Evolutionary conservation across 2,329 filamentous ascomycete species (phyloP), one percentile per base, ranked within the genome.

Genomic region (Passalora sequoiae): DNA sequence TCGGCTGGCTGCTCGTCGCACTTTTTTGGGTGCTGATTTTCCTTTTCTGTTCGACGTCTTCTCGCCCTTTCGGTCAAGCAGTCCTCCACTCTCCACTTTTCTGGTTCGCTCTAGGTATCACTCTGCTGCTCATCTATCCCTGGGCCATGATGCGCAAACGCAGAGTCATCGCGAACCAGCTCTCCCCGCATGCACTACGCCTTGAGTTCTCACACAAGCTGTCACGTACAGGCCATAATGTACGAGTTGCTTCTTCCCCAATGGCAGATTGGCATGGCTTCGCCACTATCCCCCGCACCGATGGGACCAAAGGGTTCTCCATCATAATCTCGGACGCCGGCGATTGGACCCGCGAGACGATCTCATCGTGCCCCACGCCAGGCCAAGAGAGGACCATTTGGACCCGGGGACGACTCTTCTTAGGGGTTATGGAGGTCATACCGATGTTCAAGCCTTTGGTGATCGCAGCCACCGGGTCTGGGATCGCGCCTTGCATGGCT

Each of bases 131-230:
- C 50, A 69, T 82, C 28, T 78, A 83, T 38, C 84, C 86, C 1
- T 92, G 86, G 85, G 61, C 83, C 3, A 74, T 77, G 44, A 76
- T 91, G 20, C 78, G 84, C 41, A 80, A 77, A 53, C 79, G 86
- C 43, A 67, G 70, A 7, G 83, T 89, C 47, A 68, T 74, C 17
- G 71, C 81, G 4, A 80, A 87, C 57, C 68, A 74, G 3, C 77
- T 91, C 15, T 91, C 86, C 0, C 62, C 74, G 19, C 86, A 89
- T 65, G 86, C 85, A 27, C 69, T 86, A 24, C 77, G 81, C 29
- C 75, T 91, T 16, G 77, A 83, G 60, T 84, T 89, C 56, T 69
- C 73, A 58, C 74, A 75, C 13, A 70, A 75, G 13, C 78, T 80
- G 7, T 75, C 32, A 71, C 74, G 41, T 75, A 77, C 47, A 17